Evolutionary conservation across 2,329 filamentous ascomycete species (phyloP).

Genomic region (Exserohilum rostratum): DNA sequence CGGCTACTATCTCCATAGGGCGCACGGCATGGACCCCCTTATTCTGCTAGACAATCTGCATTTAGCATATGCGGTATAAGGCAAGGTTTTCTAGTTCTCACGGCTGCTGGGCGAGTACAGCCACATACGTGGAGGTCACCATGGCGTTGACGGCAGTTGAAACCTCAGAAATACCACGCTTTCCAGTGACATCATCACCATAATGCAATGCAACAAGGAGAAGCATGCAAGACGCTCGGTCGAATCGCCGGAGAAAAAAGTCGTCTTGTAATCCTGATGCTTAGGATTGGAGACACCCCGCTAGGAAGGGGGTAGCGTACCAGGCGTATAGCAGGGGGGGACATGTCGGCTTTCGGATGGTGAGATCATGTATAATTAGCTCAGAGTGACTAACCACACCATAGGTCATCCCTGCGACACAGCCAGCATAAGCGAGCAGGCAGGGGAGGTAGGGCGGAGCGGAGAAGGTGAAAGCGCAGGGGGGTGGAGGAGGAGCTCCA

Average conservation of each 20-base stretch:
- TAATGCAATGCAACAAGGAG: not conserved
- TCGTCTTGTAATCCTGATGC: conserved; percentile 11
- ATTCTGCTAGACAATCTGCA: conserved; percentile 4
- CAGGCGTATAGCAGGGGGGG: not conserved
- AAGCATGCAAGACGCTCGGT: not conserved
- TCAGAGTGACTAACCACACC: not conserved
- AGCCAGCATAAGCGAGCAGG: not conserved
- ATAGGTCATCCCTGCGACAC: not conserved
- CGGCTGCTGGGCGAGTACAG: not conserved
- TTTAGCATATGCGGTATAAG: conserved; percentile 1
- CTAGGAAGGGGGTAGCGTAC: conserved; percentile 3
- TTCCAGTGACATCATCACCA: conserved; percentile 3
- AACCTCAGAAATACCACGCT: conserved; percentile 1
- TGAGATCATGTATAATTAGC: conserved; percentile 11
- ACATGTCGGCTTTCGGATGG: conserved; percentile 4
- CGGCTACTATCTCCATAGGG: conserved; percentile 5
- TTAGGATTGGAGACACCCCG: not conserved
- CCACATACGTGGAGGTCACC: conserved; percentile 3
- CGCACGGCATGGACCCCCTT: conserved; percentile 3
- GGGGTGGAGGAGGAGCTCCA: conserved; percentile 2
- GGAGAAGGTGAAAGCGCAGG: not conserved
- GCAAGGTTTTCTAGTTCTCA: not conserved
- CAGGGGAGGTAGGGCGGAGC: not conserved
- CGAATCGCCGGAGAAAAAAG: not conserved
- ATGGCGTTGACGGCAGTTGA: not conserved